A percentile compares a stretch with the other conserved stretches of the same genome.
Evolutionary conservation across 2,329 filamentous ascomycete genomes (phyloP).

Genomic region (Parastagonospora avenae): DNA sequence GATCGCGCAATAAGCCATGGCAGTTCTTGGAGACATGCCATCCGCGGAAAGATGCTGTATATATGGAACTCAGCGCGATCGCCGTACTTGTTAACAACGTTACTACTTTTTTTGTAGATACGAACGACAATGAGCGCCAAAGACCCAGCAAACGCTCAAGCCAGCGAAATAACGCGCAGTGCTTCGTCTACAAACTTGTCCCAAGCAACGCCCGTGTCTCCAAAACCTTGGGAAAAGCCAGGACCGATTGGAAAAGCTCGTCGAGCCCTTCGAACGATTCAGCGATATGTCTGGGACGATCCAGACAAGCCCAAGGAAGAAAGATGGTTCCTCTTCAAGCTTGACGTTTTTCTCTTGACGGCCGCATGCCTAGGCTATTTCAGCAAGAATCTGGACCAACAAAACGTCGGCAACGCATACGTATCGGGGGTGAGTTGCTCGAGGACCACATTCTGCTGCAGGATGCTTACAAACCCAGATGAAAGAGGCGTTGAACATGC

Average conservation of each 20-base stretch:
- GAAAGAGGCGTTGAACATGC: constrained; percentile 36
- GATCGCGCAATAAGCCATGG: constrained; percentile 13
- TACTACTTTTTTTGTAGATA: background rate
- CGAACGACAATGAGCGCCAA: background rate
- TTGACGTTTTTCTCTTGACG: constrained; percentile 34
- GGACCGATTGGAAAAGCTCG: constrained; percentile 16
- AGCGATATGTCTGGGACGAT: constrained; percentile 28
- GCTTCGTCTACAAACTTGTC: constrained; percentile 13
- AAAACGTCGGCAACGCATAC: constrained; percentile 38
- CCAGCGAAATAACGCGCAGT: constrained; percentile 1
- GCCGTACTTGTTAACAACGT: background rate
- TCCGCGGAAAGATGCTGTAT: background rate
- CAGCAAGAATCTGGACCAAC: constrained; percentile 33
- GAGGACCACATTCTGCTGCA: background rate
- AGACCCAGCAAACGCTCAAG: background rate
- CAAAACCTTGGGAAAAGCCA: constrained; percentile 19
- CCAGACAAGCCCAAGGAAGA: constrained; percentile 21
- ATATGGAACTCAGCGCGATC: background rate
- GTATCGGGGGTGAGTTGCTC: constrained; percentile 30
- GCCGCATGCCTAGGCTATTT: constrained; percentile 34
- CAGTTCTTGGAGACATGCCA: background rate
- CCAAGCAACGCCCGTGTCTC: background rate
- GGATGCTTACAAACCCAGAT: constrained; percentile 16
- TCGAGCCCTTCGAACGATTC: constrained; percentile 15
- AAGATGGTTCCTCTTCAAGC: constrained; percentile 36